These are phyloP conservation scores for Tylopilus sp. DNA, from an alignment of 768 basidiomycete species.

Conservation along the genomic window DNA sequence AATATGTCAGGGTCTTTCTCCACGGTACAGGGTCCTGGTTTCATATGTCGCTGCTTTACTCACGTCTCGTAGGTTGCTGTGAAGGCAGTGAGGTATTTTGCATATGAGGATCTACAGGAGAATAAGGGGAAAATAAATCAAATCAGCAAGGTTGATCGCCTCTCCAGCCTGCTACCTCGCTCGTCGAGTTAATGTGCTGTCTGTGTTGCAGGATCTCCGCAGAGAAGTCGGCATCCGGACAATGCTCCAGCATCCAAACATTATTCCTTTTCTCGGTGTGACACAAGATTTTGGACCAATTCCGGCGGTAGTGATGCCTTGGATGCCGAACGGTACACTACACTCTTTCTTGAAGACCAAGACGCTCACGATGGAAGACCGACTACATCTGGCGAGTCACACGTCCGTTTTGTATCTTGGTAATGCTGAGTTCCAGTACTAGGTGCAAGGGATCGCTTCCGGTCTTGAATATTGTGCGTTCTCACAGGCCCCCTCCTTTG, in stretches of 20 bases:
- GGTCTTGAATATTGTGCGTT: slow-evolving; percentile 1
- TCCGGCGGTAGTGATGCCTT: background rate
- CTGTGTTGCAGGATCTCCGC: background rate
- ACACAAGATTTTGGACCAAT: background rate
- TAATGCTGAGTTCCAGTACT: background rate
- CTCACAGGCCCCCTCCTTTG: background rate
- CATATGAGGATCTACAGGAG: background rate
- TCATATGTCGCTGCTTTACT: background rate
- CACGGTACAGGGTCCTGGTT: background rate
- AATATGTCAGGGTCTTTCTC: background rate
- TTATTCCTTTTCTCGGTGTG: background rate
- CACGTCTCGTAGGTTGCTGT: background rate
- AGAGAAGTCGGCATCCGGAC: background rate
- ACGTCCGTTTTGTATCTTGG: background rate
- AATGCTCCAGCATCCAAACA: background rate
- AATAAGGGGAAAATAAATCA: background rate
- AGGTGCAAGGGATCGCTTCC: background rate
- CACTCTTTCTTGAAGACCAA: background rate
- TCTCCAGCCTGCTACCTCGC: too few species aligned
- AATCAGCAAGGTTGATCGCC: background rate
- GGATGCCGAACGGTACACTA: background rate
- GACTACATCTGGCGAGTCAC: background rate
- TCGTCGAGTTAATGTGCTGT: background rate
- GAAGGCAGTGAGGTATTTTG: background rate
- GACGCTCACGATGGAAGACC: background rate